Percentiles rank a stretch among this genome's conserved stretches.
Conservation (phyloP, 1,139 yeast species). For the Tardiomyces depauwii region DNA sequence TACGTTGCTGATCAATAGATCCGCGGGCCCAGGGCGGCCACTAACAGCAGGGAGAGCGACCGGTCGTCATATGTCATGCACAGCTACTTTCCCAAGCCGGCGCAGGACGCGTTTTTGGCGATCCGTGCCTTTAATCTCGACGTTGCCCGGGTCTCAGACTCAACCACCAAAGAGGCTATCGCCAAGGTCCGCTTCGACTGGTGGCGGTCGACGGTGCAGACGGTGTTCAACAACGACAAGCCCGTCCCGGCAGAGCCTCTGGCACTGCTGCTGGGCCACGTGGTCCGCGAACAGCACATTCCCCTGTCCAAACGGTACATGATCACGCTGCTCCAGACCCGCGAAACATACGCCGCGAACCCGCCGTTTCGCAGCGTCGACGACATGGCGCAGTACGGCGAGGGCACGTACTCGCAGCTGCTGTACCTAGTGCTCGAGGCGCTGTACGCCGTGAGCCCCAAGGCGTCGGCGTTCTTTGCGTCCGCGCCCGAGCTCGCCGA, state of each 20-base stretch:
- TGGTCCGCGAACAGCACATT: slow-evolving; percentile 30
- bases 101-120: slow-evolving; percentile 57
- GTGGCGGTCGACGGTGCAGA: slow-evolving; percentile 28
- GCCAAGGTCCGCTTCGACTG: slow-evolving; percentile 28
- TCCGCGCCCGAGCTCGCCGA: slow-evolving; percentile 35
- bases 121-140: slow-evolving; percentile 61
- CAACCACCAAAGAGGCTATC: slow-evolving; percentile 30
- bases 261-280: slow-evolving; percentile 34
- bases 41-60: slow-evolving; percentile 26
- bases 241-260: slow-evolving; percentile 46
- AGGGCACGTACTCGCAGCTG: slow-evolving; percentile 67
- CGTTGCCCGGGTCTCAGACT: slow-evolving; percentile 46
- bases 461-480: slow-evolving; percentile 36
- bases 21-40: not conserved
- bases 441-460: slow-evolving; percentile 50
- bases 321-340: slow-evolving; percentile 50
- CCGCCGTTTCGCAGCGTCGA: slow-evolving; percentile 41
- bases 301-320: slow-evolving; percentile 43
- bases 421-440: slow-evolving; percentile 58
- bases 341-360: slow-evolving; percentile 37
- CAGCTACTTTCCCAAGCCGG: slow-evolving; percentile 59
- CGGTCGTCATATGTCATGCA: slow-evolving; percentile 56
- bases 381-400: slow-evolving; percentile 67
- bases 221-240: slow-evolving; percentile 15
- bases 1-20: too few relatives aligned